phyloP scores from a whole-genome alignment of 805 yeast genomes.

The Starmera quercuum region DNA sequence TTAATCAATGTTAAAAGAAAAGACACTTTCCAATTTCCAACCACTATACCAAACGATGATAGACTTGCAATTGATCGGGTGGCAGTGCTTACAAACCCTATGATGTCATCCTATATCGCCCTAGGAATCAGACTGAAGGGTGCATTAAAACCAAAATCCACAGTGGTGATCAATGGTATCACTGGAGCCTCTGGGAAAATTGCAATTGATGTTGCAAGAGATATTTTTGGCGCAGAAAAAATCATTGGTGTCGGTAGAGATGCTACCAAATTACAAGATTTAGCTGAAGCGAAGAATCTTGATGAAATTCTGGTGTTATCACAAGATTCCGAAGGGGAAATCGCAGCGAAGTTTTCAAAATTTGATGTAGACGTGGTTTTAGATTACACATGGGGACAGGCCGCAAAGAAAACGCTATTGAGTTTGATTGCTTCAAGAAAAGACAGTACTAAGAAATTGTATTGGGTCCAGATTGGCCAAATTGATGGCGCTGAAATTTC shows the following conservation, averaged over 20 bases:
- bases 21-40: background rate
- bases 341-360: background rate
- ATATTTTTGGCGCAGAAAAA: slow-evolving; percentile 1
- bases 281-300: background rate
- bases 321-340: background rate
- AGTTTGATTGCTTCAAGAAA: slow-evolving; percentile 2
- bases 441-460: background rate
- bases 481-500: slow-evolving; percentile 5
- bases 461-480: slow-evolving; percentile 8
- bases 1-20: slow-evolving; percentile 3
- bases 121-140: slow-evolving; percentile 2
- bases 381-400: slow-evolving; percentile 8
- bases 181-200: slow-evolving; percentile 6
- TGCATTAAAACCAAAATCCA: background rate
- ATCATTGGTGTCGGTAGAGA: slow-evolving; percentile 7
- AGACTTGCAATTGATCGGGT: slow-evolving; percentile 1
- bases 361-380: slow-evolving; percentile 4
- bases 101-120: slow-evolving; percentile 7
- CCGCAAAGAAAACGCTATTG: background rate
- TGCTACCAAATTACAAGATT: background rate
- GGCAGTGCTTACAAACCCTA: slow-evolving; percentile 4
- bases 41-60: background rate
- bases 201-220: slow-evolving; percentile 5
- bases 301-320: slow-evolving; percentile 1
- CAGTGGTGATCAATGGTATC: slow-evolving; percentile 5